Evolutionary conservation across 2,329 filamentous ascomycete genomes (phyloP).

Genomic region (Diplodia corticola): DNA sequence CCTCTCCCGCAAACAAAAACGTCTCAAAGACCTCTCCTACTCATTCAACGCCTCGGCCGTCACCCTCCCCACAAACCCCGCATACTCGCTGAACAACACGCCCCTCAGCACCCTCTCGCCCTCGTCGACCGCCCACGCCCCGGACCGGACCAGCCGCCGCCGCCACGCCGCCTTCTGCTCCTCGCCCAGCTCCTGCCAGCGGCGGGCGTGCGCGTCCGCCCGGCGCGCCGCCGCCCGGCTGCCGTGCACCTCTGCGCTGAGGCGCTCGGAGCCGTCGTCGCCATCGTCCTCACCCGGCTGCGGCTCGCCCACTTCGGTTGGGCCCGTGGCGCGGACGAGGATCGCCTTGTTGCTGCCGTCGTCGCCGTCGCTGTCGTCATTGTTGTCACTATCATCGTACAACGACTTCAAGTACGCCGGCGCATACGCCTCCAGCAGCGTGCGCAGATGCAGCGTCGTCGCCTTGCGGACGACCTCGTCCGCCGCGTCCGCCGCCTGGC

Average conservation of each 20-base stretch:
- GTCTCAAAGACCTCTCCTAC: background rate
- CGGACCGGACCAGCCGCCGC: slow-evolving; percentile 64
- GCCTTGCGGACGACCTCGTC: background rate
- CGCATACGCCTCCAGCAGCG: background rate
- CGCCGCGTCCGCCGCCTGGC: background rate
- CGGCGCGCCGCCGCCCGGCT: slow-evolving; percentile 36
- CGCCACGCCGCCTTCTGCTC: slow-evolving; percentile 70
- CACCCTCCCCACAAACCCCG: slow-evolving; percentile 53
- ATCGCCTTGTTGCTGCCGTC: slow-evolving; percentile 35
- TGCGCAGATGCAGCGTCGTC: slow-evolving; percentile 1
- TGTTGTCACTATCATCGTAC: slow-evolving; percentile 12
- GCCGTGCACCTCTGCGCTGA: slow-evolving; percentile 45
- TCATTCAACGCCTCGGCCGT: slow-evolving; percentile 26
- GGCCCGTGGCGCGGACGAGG: slow-evolving; percentile 36
- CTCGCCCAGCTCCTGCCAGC: slow-evolving; percentile 70
- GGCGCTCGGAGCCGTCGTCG: too few relatives aligned
- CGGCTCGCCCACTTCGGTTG: slow-evolving; percentile 31
- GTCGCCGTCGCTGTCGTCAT: slow-evolving; percentile 18
- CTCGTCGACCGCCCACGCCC: slow-evolving; percentile 77
- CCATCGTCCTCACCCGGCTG: slow-evolving; percentile 37
- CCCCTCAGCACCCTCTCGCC: slow-evolving; percentile 75
- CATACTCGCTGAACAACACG: slow-evolving; percentile 74
- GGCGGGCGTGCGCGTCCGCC: slow-evolving; percentile 52
- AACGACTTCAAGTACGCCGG: background rate
- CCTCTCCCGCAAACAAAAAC: too few relatives aligned